phyloP scores from a whole-genome alignment of 352 stramenopile species.

The Globisporangium solare region DNA sequence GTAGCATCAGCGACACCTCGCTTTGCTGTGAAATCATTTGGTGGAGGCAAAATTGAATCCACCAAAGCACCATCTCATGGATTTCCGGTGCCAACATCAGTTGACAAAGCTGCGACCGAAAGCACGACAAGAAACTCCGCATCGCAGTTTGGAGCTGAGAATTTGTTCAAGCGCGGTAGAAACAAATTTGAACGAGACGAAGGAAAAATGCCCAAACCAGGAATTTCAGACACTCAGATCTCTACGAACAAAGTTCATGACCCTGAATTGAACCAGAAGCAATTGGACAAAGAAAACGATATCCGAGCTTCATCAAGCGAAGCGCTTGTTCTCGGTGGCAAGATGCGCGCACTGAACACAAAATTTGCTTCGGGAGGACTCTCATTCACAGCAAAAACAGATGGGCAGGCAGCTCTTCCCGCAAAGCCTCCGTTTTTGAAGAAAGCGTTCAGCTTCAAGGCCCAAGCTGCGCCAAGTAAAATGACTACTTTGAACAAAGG shows the following conservation, averaged over 20 bases:
- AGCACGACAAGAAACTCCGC: background rate
- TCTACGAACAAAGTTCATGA: background rate
- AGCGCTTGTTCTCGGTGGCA: background rate
- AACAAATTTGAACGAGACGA: background rate
- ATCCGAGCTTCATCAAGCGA: background rate
- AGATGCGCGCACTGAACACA: constrained; percentile 13
- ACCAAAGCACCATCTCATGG: background rate
- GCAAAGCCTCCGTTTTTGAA: constrained; percentile 3
- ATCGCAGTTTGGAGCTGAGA: background rate
- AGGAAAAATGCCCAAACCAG: background rate
- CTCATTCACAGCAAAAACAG: constrained; percentile 6
- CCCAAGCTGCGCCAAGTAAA: background rate
- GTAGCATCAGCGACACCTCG: background rate
- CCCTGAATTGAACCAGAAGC: background rate
- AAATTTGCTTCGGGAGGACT: constrained; percentile 5
- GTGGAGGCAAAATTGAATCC: background rate
- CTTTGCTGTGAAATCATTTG: background rate
- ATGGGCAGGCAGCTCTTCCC: background rate
- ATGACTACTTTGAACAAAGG: background rate
- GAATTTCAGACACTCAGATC: background rate
- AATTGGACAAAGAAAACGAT: background rate
- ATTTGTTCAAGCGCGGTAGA: background rate
- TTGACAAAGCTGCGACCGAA: background rate
- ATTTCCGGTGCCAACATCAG: background rate
- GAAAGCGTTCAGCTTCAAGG: background rate